Evolutionary conservation across 2,329 filamentous ascomycete genomes (phyloP).

Genomic region (Exophiala viscosa): DNA sequence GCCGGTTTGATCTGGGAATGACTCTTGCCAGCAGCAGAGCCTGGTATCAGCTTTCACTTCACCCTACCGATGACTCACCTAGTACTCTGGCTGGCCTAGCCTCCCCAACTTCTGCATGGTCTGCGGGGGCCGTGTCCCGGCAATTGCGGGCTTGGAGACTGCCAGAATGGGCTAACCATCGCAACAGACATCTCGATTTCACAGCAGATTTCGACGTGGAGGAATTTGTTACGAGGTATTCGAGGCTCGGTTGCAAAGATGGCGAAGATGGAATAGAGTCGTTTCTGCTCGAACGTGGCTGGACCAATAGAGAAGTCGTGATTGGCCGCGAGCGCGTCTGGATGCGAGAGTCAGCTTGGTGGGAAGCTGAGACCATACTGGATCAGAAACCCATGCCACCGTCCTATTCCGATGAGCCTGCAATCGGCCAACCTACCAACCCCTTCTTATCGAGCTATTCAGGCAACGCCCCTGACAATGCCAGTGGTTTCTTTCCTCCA

Average conservation of each 20-base stretch:
- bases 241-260: constrained; percentile 77
- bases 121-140: constrained; percentile 83
- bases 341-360: constrained; percentile 93
- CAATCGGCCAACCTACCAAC: constrained; percentile 34
- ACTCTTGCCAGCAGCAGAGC: constrained; percentile 78
- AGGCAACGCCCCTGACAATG: constrained; percentile 52
- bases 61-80: constrained; percentile 84
- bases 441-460: constrained; percentile 68
- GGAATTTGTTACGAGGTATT: constrained; percentile 83
- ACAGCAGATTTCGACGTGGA: constrained; percentile 94
- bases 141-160: constrained; percentile 91
- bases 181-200: constrained; percentile 87
- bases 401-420: constrained; percentile 25
- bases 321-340: constrained; percentile 88
- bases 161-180: constrained; percentile 92
- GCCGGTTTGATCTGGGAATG: constrained; percentile 72
- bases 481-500: constrained; percentile 63
- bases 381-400: constrained; percentile 70
- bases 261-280: constrained; percentile 89
- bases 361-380: constrained; percentile 95
- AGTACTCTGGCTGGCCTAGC: constrained; percentile 68
- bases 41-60: constrained; percentile 90
- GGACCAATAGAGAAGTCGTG: constrained; percentile 96
- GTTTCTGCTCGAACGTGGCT: constrained; percentile 90
- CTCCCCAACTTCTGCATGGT: constrained; percentile 80